Percentiles rank a stretch among this genome's conserved stretches.
phyloP scores from a whole-genome alignment of 176 grass and related monocot genomes.

The Typha latifolia region DNA sequence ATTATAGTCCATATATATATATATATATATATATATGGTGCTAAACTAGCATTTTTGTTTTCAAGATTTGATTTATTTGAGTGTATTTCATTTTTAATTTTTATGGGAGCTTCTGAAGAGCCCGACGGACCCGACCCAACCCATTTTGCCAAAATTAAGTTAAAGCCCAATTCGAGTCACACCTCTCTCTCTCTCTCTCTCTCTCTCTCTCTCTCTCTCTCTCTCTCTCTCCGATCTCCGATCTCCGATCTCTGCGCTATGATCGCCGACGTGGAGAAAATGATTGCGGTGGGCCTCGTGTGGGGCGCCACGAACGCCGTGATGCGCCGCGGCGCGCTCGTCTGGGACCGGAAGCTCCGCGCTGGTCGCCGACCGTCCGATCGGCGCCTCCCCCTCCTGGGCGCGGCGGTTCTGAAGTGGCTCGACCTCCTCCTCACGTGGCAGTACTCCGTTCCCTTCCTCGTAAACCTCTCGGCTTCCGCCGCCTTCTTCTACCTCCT shows the following conservation, averaged over 20 bases:
- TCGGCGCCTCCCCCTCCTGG: conserved; percentile 1
- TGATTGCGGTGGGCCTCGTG: conserved; percentile 69
- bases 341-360: conserved; percentile 49
- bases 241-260: background rate
- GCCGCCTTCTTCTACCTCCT: conserved; percentile 75
- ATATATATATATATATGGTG: too few relatives aligned
- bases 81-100: too few relatives aligned
- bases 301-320: conserved; percentile 81
- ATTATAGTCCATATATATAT: too few relatives aligned
- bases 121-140: too few relatives aligned
- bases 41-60: too few relatives aligned
- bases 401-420: conserved; percentile 22
- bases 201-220: too few relatives aligned
- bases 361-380: background rate
- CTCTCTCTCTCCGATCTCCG: too few relatives aligned
- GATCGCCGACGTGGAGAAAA: conserved; percentile 37
- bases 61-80: too few relatives aligned
- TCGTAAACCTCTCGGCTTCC: conserved; percentile 68
- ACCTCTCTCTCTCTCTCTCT: too few relatives aligned
- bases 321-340: conserved; percentile 64
- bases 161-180: too few relatives aligned
- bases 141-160: too few relatives aligned
- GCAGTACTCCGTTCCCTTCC: conserved; percentile 70
- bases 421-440: conserved; percentile 56
- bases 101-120: too few relatives aligned